A percentile compares a stretch with the other conserved stretches of the same genome.
phyloP scores from a whole-genome alignment of 2,329 filamentous ascomycete genomes.

The Orbilia quercus region DNA sequence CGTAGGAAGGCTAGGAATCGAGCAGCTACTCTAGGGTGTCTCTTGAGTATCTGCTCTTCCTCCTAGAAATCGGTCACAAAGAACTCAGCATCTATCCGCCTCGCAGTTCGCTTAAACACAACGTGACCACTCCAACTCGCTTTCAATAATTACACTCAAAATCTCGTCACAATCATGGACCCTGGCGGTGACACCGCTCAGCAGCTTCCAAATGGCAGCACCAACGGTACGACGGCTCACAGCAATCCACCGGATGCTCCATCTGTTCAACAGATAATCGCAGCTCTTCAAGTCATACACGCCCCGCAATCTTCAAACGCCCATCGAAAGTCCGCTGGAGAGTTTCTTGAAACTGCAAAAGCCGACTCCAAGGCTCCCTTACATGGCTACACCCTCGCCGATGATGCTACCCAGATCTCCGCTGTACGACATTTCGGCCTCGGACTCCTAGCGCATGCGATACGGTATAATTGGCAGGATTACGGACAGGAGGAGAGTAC shows the following conservation, averaged over 20 bases:
- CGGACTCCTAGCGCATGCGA: conserved; percentile 87
- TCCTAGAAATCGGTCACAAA: neutral
- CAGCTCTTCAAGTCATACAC: conserved; percentile 89
- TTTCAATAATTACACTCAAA: conserved; percentile 10
- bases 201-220: conserved; percentile 29
- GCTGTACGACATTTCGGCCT: conserved; percentile 93
- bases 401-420: conserved; percentile 77
- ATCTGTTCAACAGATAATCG: conserved; percentile 75
- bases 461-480: conserved; percentile 84
- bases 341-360: conserved; percentile 88
- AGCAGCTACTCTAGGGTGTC: neutral
- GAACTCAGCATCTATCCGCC: no score
- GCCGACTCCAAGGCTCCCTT: conserved; percentile 80
- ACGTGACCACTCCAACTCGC: neutral
- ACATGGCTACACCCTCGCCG: conserved; percentile 84
- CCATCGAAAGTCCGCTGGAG: conserved; percentile 81
- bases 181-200: conserved; percentile 20
- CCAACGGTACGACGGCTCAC: conserved; percentile 37
- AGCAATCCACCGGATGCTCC: conserved; percentile 12
- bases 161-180: conserved; percentile 22
- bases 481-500: conserved; percentile 76
- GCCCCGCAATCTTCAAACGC: conserved; percentile 82
- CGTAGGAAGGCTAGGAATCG: conserved; percentile 5
- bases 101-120: neutral
- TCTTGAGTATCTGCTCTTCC: neutral